phyloP scores from a whole-genome alignment of 2,329 filamentous ascomycete species.

The Cladophialophora psammophila region DNA sequence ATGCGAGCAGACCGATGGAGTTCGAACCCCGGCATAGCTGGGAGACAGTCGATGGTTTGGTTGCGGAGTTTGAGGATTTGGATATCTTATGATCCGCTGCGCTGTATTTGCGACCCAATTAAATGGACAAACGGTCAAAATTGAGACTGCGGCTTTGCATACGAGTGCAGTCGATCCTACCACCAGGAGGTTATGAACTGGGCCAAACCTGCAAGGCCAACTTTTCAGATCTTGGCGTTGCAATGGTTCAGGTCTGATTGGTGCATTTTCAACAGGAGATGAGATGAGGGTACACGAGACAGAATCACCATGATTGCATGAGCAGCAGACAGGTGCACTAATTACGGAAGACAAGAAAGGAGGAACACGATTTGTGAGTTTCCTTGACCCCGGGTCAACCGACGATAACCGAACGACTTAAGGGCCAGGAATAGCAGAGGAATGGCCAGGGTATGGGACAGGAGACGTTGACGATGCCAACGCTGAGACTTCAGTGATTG shows the following conservation, averaged over 20 bases:
- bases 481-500: not conserved
- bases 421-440: not conserved
- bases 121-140: not conserved
- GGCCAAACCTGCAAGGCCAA: not conserved
- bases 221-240: not conserved
- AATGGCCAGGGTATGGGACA: not conserved
- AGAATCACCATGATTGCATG: not conserved
- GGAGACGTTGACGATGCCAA: not conserved
- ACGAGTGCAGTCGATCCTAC: not conserved
- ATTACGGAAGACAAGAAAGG: not conserved
- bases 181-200: not conserved
- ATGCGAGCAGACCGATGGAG: slow-evolving; percentile 61
- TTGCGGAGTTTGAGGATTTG: slow-evolving; percentile 60
- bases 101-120: not conserved
- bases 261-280: not conserved
- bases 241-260: not conserved
- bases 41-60: slow-evolving; percentile 48
- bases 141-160: not conserved
- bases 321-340: not conserved
- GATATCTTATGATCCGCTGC: slow-evolving; percentile 53
- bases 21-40: slow-evolving; percentile 41
- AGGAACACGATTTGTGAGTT: not conserved
- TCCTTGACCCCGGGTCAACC: not conserved
- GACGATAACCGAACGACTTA: not conserved
- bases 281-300: not conserved